phyloP scores from a whole-genome alignment of 176 grass and related monocot species.

The Carex scoparia region DNA sequence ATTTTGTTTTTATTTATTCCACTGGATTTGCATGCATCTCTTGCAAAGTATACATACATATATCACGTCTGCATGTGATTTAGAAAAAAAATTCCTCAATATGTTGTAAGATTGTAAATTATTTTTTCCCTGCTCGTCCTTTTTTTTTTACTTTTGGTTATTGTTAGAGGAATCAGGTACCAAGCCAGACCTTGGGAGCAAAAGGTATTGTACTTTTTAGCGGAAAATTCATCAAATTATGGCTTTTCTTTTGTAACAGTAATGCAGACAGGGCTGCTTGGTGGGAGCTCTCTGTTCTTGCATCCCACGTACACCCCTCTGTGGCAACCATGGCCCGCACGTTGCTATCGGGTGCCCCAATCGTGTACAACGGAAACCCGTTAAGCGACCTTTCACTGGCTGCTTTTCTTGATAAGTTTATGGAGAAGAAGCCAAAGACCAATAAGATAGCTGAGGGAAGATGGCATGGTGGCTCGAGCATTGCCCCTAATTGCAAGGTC shows the following conservation, averaged over 20 bases:
- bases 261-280: conserved; percentile 68
- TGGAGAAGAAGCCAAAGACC: conserved; percentile 95
- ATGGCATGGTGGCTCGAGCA: conserved; percentile 95
- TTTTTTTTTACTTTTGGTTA: background rate
- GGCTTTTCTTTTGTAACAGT: conserved; percentile 38
- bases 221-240: background rate
- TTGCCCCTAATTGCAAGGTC: conserved; percentile 86
- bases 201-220: background rate
- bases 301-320: conserved; percentile 88
- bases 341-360: conserved; percentile 74
- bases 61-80: no score
- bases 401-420: conserved; percentile 92
- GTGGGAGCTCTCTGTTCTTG: conserved; percentile 77
- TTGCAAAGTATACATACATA: background rate
- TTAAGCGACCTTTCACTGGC: conserved; percentile 67
- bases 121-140: background rate
- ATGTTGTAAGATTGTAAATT: background rate
- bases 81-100: background rate
- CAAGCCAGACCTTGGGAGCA: background rate
- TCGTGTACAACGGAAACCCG: conserved; percentile 90
- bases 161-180: background rate
- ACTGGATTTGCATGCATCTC: conserved; percentile 15
- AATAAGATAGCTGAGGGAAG: conserved; percentile 65
- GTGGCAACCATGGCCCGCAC: conserved; percentile 87
- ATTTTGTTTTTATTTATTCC: background rate